Base-by-base conservation (phyloP, 805 yeast species). In the Cyberlindnera subsufficiens region DNA sequence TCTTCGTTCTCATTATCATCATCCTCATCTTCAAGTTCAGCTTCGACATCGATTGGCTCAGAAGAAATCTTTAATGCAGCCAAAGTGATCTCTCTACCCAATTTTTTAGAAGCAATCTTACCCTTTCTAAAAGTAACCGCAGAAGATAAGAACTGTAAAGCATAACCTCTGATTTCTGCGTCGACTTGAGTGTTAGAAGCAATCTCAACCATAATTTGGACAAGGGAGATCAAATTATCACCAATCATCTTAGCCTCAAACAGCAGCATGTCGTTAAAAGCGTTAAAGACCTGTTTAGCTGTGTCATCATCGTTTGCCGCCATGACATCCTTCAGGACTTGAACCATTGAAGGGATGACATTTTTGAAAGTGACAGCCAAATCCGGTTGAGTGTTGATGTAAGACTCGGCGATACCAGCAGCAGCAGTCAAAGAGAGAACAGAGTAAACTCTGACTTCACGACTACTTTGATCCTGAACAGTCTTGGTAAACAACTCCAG, bases 1-100 rank as follows among this genome's bases (percentile, higher is more conserved):
- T 91, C 98, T 67, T 89, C 96, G 59, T 87, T 89, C 64, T 89
- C 96, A 53, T 86, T 91, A 55, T 89, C 95, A 60, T 86, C 96
- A 50, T 84, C 90, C 56, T 85, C 91, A 46, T 77, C 81, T 50
- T 79, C 78, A 51, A 85, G 72, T 60, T 84, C 91, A 30, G 76
- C 82, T 42, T 78, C 86, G 36, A 78, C 83, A 52, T 85, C 93
- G 42, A 82, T 78, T 55, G 85, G 95, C 66, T 87, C 96, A 49
- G 89, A 74, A 19, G 93, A 83, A 50, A 91, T 80, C 53, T 77
- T 74, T 45, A 87, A 69, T 44, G 93, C 91, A 48, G 84, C 74
- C 49, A 77, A 63, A 35, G 93, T 79, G 54, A 93, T 75, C 43
- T 75, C 77, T 36, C 88, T 90, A 46, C 97, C 99, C 51, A 90